Evolutionary conservation across 306 rosid genomes (phyloP).

Genomic region (Dalbergia oliveri): DNA sequence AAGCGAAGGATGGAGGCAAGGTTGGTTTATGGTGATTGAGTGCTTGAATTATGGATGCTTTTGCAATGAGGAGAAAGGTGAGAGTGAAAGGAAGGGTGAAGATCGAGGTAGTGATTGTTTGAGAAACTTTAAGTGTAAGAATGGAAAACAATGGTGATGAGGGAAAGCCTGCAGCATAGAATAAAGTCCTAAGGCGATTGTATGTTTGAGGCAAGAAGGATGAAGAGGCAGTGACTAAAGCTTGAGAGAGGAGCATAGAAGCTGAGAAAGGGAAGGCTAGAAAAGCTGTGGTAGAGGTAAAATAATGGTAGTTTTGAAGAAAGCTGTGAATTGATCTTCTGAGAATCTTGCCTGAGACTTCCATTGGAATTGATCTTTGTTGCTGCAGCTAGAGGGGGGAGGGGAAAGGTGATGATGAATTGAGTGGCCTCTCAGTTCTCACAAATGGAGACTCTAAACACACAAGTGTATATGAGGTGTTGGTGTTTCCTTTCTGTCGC

Average conservation of each 20-base stretch:
- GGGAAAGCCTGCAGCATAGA: slow-evolving; percentile 81
- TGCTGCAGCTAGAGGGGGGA: slow-evolving; percentile 36
- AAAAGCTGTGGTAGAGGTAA: slow-evolving; percentile 63
- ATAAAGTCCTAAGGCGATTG: slow-evolving; percentile 61
- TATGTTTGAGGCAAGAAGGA: slow-evolving; percentile 54
- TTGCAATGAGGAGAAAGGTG: slow-evolving; percentile 75
- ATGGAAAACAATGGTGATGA: slow-evolving; percentile 64
- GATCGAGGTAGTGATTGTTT: slow-evolving; percentile 75
- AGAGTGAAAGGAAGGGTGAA: slow-evolving; percentile 80
- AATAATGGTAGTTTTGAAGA: slow-evolving; percentile 75
- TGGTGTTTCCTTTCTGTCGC: slow-evolving; percentile 37
- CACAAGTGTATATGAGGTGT: slow-evolving; percentile 29
- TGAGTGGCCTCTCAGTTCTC: slow-evolving; percentile 47
- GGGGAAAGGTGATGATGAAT: slow-evolving; percentile 20
- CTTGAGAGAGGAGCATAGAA: slow-evolving; percentile 74
- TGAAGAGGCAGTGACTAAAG: slow-evolving; percentile 57
- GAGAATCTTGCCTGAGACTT: slow-evolving; percentile 58
- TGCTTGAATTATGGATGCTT: slow-evolving; percentile 65
- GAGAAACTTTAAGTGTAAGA: slow-evolving; percentile 71
- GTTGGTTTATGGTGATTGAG: slow-evolving; percentile 51
- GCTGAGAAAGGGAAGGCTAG: slow-evolving; percentile 78
- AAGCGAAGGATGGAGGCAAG: slow-evolving; percentile 50
- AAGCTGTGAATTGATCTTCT: slow-evolving; percentile 75
- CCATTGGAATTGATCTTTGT: slow-evolving; percentile 63
- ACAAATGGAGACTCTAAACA: slow-evolving; percentile 26